phyloP scores from a whole-genome alignment of 352 stramenopile genomes.

The Pythium aristosporum region DNA sequence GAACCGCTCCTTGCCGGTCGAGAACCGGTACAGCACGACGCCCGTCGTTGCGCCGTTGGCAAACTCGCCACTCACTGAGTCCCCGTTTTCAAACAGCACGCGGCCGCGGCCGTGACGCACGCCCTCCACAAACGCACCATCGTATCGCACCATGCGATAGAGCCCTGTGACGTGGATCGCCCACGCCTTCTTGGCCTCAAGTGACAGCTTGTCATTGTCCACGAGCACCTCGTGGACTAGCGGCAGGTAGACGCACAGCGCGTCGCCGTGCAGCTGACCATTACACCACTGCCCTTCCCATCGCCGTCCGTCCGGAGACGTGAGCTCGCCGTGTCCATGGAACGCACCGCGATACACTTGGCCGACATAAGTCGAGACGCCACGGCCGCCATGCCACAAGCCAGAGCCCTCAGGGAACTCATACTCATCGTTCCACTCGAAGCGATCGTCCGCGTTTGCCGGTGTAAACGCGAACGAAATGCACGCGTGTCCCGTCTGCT shows the following conservation, averaged over 20 bases:
- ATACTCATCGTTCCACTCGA: slow-evolving; percentile 57
- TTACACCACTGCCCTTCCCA: slow-evolving; percentile 54
- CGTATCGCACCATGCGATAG: slow-evolving; percentile 58
- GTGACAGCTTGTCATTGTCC: slow-evolving; percentile 26
- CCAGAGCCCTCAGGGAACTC: slow-evolving; percentile 63
- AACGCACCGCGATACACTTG: slow-evolving; percentile 53
- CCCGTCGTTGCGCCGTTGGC: slow-evolving; percentile 46
- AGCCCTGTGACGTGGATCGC: slow-evolving; percentile 25
- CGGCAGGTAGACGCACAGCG: slow-evolving; percentile 52
- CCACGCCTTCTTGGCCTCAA: slow-evolving; percentile 9
- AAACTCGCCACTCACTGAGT: slow-evolving; percentile 46
- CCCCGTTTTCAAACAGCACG: slow-evolving; percentile 58
- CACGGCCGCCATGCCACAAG: slow-evolving; percentile 58
- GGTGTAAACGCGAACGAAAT: slow-evolving; percentile 49
- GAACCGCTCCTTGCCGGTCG: slow-evolving; percentile 31
- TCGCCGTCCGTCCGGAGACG: slow-evolving; percentile 52
- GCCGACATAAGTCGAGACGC: slow-evolving; percentile 56
- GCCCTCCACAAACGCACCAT: slow-evolving; percentile 45
- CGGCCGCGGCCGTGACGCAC: slow-evolving; percentile 50
- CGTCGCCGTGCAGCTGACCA: slow-evolving; percentile 49
- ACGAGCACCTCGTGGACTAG: slow-evolving; percentile 41
- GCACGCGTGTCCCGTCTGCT: slow-evolving; percentile 41
- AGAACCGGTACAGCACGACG: slow-evolving; percentile 42
- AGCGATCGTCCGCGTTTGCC: slow-evolving; percentile 16
- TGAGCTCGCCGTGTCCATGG: slow-evolving; percentile 54